Base-by-base conservation (phyloP, 129 eudicot species). In the Flaveria bidentis region DNA sequence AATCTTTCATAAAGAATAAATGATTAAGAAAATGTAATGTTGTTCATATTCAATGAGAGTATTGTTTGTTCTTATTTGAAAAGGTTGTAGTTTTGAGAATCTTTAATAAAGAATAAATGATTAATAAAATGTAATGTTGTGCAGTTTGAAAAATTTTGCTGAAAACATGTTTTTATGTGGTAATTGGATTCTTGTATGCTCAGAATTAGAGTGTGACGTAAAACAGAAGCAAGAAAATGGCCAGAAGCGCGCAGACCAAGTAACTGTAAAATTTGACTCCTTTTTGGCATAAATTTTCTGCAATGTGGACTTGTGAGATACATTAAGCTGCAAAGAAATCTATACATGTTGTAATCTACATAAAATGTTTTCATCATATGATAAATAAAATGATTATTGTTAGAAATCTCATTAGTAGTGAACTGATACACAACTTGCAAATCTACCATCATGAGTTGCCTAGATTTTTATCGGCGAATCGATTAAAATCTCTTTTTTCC, bases 331-430 rank as follows among this genome's bases (percentile, higher is more conserved):
- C 39, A 33, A 33, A 33, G 39, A 33, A 33, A 51, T 41, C 26
- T 63, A 51, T 55, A 28, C 30, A 28, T 28, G 30, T 28, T 76
- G 28, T 17, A 42, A 17, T 76, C 22, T 82, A 30, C 46, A 11
- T 0, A 68, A 8, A 36, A 57, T 7, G 33, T 66, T n/a, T 18
- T 67, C n/a, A 55, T 75, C 36, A 14, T 30, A 14, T 30, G 55
- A 81, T 61, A 53, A 81, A 75, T 75, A 81, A 68, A 75, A 18
- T 51, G 36, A 41, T 58, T 53, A 60, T 45, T 20, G 56, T 79
- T 51, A 64, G 51, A 28, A 36, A 23, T 25, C 44, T 77, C 68
- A 26, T 44, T n/a, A 62, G 30, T 26, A 51, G 5, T 51, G 18
- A 51, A 51, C 56, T 51, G 56, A 14, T 51, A 11, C 52, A 47